Percentiles rank a stretch among this genome's conserved stretches.
These are phyloP conservation scores for Boletus smithii DNA, from an alignment of 1,284 basidiomycete species.

Conservation along the genomic window DNA sequence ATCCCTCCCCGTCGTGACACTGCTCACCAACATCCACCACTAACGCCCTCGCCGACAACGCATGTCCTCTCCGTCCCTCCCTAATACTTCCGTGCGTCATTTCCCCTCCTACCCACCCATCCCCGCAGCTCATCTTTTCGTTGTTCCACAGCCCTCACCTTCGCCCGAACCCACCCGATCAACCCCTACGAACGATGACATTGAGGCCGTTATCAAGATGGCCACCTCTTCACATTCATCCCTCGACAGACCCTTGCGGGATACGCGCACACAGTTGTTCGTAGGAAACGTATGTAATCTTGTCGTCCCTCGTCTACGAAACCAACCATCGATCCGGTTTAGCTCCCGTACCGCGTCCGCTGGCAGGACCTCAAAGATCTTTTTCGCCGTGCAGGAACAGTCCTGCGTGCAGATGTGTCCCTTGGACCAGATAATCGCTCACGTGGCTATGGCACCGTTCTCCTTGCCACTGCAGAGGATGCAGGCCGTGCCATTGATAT, in stretches of 20 bases:
- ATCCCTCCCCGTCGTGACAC: neutral
- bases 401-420: slow-evolving; percentile 91
- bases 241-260: slow-evolving; percentile 52
- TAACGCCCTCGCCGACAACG: too few relatives aligned
- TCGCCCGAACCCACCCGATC: slow-evolving; percentile 27
- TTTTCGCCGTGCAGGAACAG: slow-evolving; percentile 92
- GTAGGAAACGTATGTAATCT: slow-evolving; percentile 77
- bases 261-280: slow-evolving; percentile 89
- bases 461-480: slow-evolving; percentile 89
- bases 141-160: slow-evolving; percentile 11
- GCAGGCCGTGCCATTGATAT: slow-evolving; percentile 86
- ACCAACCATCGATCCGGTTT: neutral
- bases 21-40: too few relatives aligned
- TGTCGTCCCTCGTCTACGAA: neutral
- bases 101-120: neutral
- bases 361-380: slow-evolving; percentile 99
- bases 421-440: slow-evolving; percentile 90
- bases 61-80: slow-evolving; percentile 18
- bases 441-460: slow-evolving; percentile 89
- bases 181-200: slow-evolving; percentile 65
- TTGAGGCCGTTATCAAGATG: slow-evolving; percentile 78
- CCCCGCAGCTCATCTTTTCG: neutral
- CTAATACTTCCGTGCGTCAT: slow-evolving; percentile 15
- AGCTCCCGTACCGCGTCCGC: slow-evolving; percentile 93
- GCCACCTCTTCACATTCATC: slow-evolving; percentile 57